Evolutionary conservation across 768 basidiomycete species (phyloP).

Genomic region (Artomyces pyxidatus): DNA sequence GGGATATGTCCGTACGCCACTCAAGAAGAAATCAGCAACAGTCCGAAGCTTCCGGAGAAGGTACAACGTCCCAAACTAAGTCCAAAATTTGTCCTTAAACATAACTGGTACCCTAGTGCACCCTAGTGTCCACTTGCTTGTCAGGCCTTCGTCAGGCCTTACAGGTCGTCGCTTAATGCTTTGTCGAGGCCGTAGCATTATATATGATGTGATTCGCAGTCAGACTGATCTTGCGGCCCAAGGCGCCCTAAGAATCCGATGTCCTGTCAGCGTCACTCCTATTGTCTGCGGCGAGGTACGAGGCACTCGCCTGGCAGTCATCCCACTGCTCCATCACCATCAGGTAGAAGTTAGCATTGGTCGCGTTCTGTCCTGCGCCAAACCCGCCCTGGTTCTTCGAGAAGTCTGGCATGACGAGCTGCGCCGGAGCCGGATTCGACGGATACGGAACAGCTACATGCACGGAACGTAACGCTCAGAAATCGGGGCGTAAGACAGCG

Average conservation of each 20-base stretch:
- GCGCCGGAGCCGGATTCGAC: slow-evolving; percentile 28
- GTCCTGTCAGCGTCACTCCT: not conserved
- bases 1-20: too few relatives aligned
- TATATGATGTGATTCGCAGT: slow-evolving; percentile 18
- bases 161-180: too few relatives aligned
- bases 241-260: slow-evolving; percentile 12
- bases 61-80: too few relatives aligned
- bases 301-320: slow-evolving; percentile 24
- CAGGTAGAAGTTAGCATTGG: slow-evolving; percentile 27
- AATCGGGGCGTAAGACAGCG: not conserved
- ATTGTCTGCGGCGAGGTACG: not conserved
- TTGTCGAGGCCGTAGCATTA: slow-evolving; percentile 20
- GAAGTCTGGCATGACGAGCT: slow-evolving; percentile 40
- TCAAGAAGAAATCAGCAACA: too few relatives aligned
- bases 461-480: not conserved
- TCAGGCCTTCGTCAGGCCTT: too few relatives aligned
- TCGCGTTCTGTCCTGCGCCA: slow-evolving; percentile 25
- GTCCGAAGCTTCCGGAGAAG: too few relatives aligned
- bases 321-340: slow-evolving; percentile 38
- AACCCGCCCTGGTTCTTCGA: slow-evolving; percentile 32
- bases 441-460: slow-evolving; percentile 35
- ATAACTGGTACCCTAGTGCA: too few relatives aligned
- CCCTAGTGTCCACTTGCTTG: too few relatives aligned
- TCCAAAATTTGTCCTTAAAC: too few relatives aligned
- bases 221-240: slow-evolving; percentile 17